Conservation (phyloP, 2,329 filamentous ascomycete genomes). For the Xenoacremonium recifei region DNA sequence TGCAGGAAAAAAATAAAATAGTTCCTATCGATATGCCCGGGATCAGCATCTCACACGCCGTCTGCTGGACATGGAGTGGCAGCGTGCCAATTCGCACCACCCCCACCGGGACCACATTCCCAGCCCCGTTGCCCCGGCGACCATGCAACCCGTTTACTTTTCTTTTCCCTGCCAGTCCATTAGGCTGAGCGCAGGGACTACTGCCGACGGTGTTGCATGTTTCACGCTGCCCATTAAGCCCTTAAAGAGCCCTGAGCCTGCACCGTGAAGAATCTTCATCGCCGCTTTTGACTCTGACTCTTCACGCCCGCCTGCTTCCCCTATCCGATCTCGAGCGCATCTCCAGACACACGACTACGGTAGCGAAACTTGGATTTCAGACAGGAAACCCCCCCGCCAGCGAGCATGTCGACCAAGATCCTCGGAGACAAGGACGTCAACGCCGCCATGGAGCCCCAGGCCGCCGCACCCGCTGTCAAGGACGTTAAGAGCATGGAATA, state of each 20-base stretch:
- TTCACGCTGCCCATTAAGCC: neutral
- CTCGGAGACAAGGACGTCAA: conserved; percentile 69
- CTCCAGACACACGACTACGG: neutral
- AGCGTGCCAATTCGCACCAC: neutral
- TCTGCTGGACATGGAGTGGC: neutral
- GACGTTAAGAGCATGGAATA: conserved; percentile 71
- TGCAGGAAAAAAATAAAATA: too few relatives aligned
- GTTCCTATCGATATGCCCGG: too few relatives aligned
- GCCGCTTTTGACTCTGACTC: neutral
- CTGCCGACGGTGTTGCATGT: neutral
- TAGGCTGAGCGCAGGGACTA: too few relatives aligned
- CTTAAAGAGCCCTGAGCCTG: neutral
- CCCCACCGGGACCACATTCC: conserved; percentile 6
- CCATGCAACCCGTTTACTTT: neutral
- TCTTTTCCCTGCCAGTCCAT: neutral
- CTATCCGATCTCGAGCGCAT: neutral
- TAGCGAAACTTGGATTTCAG: neutral
- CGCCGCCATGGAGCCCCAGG: conserved; percentile 40
- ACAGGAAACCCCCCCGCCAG: conserved; percentile 32
- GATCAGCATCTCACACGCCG: conserved; percentile 14
- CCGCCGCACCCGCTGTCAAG: conserved; percentile 31
- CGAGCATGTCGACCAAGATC: conserved; percentile 56
- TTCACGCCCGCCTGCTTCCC: neutral
- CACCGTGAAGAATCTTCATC: neutral
- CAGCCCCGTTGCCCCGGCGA: neutral